A percentile compares a stretch with the other conserved stretches of the same genome.
Evolutionary conservation across 352 stramenopile species (phyloP).

Genomic region (Pythium folliculosum): DNA sequence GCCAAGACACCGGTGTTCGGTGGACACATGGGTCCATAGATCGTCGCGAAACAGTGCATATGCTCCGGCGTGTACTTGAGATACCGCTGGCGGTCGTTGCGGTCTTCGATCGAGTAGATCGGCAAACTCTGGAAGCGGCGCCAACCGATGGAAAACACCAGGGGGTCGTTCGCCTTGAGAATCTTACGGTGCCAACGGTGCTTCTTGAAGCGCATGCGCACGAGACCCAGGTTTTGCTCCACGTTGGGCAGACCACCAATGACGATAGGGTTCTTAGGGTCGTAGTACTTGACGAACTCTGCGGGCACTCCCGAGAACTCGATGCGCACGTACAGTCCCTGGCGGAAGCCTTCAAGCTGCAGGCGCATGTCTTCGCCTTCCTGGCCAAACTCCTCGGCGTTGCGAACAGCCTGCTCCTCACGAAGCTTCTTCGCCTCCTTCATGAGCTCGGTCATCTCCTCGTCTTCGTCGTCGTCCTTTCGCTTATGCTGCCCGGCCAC

Average conservation of each 20-base stretch:
- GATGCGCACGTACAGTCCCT: slow-evolving; percentile 98
- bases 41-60: slow-evolving; percentile 99
- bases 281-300: slow-evolving; percentile 96
- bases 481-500: slow-evolving; percentile 33
- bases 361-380: slow-evolving; percentile 93
- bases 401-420: slow-evolving; percentile 83
- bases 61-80: slow-evolving; percentile 99
- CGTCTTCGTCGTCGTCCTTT: slow-evolving; percentile 71
- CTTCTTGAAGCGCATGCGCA: slow-evolving; percentile 98
- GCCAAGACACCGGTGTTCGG: slow-evolving; percentile 98
- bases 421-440: slow-evolving; percentile 78
- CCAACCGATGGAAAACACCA: slow-evolving; percentile 99
- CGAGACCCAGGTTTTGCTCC: slow-evolving; percentile 94
- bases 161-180: slow-evolving; percentile 97
- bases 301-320: slow-evolving; percentile 93
- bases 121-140: slow-evolving; percentile 98
- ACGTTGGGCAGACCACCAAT: slow-evolving; percentile 96
- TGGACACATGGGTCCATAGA: slow-evolving; percentile 95
- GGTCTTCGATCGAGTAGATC: slow-evolving; percentile 98
- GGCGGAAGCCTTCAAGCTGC: slow-evolving; percentile 94
- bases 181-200: slow-evolving; percentile 99
- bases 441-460: slow-evolving; percentile 88
- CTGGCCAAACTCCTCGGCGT: slow-evolving; percentile 94
- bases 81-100: slow-evolving; percentile 95
- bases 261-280: slow-evolving; percentile 86